These are phyloP conservation scores for Fragaria iinumae DNA, from an alignment of 306 rosid species.

Conservation along the genomic window DNA sequence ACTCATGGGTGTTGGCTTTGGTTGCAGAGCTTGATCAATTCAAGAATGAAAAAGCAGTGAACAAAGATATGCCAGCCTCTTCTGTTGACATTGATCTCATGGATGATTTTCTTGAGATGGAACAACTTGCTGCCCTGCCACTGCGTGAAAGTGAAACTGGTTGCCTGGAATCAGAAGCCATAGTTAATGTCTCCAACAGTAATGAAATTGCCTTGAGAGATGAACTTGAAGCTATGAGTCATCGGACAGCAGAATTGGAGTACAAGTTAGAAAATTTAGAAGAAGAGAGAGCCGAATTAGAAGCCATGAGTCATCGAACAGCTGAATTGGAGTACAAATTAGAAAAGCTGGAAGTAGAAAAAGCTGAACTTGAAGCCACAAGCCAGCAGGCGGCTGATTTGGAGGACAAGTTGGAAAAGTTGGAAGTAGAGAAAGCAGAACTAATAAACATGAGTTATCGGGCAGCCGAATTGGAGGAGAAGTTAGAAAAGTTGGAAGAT, in stretches of 20 bases:
- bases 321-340: slow-evolving; percentile 38
- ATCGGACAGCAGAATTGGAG: slow-evolving; percentile 44
- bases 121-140: slow-evolving; percentile 70
- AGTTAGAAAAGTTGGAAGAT: slow-evolving; percentile 50
- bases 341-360: slow-evolving; percentile 56
- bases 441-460: slow-evolving; percentile 42
- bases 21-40: slow-evolving; percentile 80
- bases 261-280: slow-evolving; percentile 28
- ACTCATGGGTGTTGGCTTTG: slow-evolving; percentile 75
- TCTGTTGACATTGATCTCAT: slow-evolving; percentile 68
- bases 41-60: slow-evolving; percentile 57
- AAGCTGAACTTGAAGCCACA: slow-evolving; percentile 42
- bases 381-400: slow-evolving; percentile 44
- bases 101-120: slow-evolving; percentile 99
- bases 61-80: slow-evolving; percentile 43
- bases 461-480: slow-evolving; percentile 49
- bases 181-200: slow-evolving; percentile 22
- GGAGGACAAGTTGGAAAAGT: slow-evolving; percentile 44
- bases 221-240: slow-evolving; percentile 62
- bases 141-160: slow-evolving; percentile 40
- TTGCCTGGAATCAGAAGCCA: slow-evolving; percentile 39
- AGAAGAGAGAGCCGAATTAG: slow-evolving; percentile 22
- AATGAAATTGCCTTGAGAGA: slow-evolving; percentile 48
- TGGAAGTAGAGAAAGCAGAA: slow-evolving; percentile 15
- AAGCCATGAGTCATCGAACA: slow-evolving; percentile 12